Evolutionary conservation across 768 basidiomycete species (phyloP), one percentile per base, ranked within the genome.

Genomic region (Leucocoprinus leucothites): DNA sequence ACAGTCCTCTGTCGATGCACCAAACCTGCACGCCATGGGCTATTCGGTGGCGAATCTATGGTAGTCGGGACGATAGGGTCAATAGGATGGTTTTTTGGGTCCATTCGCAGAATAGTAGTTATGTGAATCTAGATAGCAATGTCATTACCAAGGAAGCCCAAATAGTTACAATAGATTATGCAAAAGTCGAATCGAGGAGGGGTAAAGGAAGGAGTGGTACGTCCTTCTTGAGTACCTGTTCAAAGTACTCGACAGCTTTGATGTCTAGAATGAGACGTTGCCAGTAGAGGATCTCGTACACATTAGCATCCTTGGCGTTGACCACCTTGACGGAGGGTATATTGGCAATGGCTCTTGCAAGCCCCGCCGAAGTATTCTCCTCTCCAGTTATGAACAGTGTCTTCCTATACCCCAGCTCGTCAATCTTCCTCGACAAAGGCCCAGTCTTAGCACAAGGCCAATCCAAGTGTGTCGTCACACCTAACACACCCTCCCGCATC

Each of bases 241-340:
- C 89, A 43, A 94, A 79, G 61, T 77, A 81, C 35, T 93, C 85
- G n/a, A 94, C 85, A 2, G 93, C 92, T 51, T 83, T 80, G 57
- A 88, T 64, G 64, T 98, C 95, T 66, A 98, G 64, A 34, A 97
- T 76, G 26, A 94, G 70, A 63, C 89, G 83, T 56, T 85, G 83
- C 84, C 92, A 92, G 69, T 84, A 89, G 64, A 98, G 70, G 40
- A 91, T 67, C 64, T 96, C 89, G 70, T 91, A 95, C 14, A 96
- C 86, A 19, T 77, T 83, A 53, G 92, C 72, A 45, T 91, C 81
- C 36, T 83, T 73, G 16, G 83, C 84, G 1, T 82, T 82, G 36
- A 77, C 76, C 44, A 88, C 71, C 44, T 85, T 82, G 22, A 91
- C 78, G 46, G 79, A 77, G n/a, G 80, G 80, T 21, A 98, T 73